Percentiles rank a stretch among this genome's conserved stretches.
These are phyloP conservation scores for Saturnispora dispora DNA, from an alignment of 805 yeast genomes.

Conservation along the genomic window DNA sequence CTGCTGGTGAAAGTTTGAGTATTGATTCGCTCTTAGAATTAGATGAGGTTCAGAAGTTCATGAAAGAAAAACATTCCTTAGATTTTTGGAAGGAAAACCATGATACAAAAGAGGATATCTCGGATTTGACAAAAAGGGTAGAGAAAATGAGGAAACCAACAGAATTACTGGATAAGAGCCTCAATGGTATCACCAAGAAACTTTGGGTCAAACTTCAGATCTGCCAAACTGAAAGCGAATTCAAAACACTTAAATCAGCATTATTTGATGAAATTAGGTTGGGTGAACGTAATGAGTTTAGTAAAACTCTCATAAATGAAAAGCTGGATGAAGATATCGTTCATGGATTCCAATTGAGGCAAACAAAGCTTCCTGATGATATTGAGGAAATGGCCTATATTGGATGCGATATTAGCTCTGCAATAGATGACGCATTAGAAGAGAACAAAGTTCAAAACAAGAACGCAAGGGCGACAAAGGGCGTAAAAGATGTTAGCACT, in stretches of 20 bases:
- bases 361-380: conserved; percentile 13
- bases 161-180: conserved; percentile 21
- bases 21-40: conserved; percentile 44
- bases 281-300: conserved; percentile 13
- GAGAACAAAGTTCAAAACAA: not conserved
- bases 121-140: not conserved
- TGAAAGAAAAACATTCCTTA: conserved; percentile 6
- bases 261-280: conserved; percentile 15
- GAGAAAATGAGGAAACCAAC: conserved; percentile 16
- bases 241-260: conserved; percentile 19
- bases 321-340: conserved; percentile 16
- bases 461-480: not conserved
- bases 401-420: conserved; percentile 2
- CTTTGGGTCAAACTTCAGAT: conserved; percentile 26
- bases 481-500: not conserved
- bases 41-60: conserved; percentile 25
- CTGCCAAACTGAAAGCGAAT: conserved; percentile 21
- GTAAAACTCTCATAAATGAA: conserved; percentile 9
- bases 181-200: conserved; percentile 18
- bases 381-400: conserved; percentile 13
- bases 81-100: conserved; percentile 3
- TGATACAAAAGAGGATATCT: not conserved
- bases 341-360: conserved; percentile 13
- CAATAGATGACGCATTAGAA: conserved; percentile 9
- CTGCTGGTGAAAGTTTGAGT: conserved; percentile 71